Base-by-base conservation (phyloP, 2,329 filamentous ascomycete genomes). In the Akanthomyces lecanii region DNA sequence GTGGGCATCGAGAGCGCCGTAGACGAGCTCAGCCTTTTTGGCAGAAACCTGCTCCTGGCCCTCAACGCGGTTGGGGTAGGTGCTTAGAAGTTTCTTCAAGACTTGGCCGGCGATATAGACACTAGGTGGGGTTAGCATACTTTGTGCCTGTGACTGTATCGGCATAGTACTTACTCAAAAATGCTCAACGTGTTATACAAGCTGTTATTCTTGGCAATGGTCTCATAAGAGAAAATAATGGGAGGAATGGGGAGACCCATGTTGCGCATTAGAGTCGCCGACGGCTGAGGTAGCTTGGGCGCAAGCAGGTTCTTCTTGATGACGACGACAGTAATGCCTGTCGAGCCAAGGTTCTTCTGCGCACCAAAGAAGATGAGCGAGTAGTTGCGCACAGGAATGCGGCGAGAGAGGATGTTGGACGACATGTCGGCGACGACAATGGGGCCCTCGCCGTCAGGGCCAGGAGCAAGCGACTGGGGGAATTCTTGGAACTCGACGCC, bases 151-250 rank as follows among this genome's bases (percentile, higher is more conserved):
- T 11, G 4, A 4, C 23, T 7, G 5, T 59, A 21, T 40, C 42
- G 16, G 5, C 12, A 61, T 48, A 30, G 1, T 4, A 77, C 83
- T 71, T 74, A 86, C 85, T 86, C 93, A 71, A 98, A 97, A 71
- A 98, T 96, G 71, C 91, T 93, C 12, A 98, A 80, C 0, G 94
- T 98, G 77, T 98, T 98, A 80, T 98, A 98, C 33, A 98, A 82
- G 69, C 90, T 95, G 79, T 96, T 95, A 79, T 96, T 96, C 81
- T 96, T 96, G 47, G 90, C 89, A 67, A 95, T 89, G 0, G 85
- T 92, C 66, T 92, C 88, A 72, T 94, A 98, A 67, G 91, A 85
- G 54, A 98, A 79, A 50, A 97, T 85, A 21, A 91, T 85, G 2
- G 94, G 92, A 0, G 89, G 87, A 47, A 95, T 84, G 1, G 90